phyloP scores from a whole-genome alignment of 2,329 filamentous ascomycete species.

The Hymenoscyphus fructigenus region DNA sequence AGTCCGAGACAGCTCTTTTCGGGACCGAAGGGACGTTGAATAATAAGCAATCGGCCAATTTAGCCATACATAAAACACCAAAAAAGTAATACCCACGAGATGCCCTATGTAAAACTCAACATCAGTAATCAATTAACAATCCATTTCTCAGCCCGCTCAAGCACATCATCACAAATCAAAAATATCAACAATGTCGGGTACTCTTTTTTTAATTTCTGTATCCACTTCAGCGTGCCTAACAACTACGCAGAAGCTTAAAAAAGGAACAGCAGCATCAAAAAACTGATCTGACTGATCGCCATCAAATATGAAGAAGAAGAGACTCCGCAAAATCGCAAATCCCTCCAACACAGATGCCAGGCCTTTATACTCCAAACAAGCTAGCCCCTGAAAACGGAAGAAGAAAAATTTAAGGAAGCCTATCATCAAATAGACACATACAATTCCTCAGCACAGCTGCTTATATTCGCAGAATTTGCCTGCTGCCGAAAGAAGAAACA shows the following conservation, averaged over 20 bases:
- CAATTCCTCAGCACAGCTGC: conserved; percentile 26
- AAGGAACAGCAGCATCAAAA: conserved; percentile 6
- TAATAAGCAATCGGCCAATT: no score
- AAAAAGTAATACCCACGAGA: background rate
- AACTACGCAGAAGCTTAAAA: conserved; percentile 9
- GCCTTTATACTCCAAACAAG: conserved; percentile 33
- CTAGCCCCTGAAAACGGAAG: conserved; percentile 18
- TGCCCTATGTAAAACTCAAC: no score
- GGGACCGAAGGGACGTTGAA: no score
- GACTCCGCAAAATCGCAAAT: conserved; percentile 9
- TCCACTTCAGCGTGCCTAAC: conserved; percentile 13
- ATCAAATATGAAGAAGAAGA: conserved; percentile 4
- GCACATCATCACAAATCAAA: background rate
- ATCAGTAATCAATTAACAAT: no score
- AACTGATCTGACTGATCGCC: background rate
- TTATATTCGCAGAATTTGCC: conserved; percentile 22
- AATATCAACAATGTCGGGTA: background rate
- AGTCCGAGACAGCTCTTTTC: no score
- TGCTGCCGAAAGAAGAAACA: conserved; percentile 15
- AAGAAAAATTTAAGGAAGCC: conserved; percentile 15
- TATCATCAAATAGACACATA: conserved; percentile 29
- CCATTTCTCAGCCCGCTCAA: no score
- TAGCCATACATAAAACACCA: no score
- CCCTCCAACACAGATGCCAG: conserved; percentile 27
- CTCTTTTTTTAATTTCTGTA: conserved; percentile 10